Evolutionary conservation across 192 early-diverging fungal species (phyloP).

Genomic region (Coemansia sp.): DNA sequence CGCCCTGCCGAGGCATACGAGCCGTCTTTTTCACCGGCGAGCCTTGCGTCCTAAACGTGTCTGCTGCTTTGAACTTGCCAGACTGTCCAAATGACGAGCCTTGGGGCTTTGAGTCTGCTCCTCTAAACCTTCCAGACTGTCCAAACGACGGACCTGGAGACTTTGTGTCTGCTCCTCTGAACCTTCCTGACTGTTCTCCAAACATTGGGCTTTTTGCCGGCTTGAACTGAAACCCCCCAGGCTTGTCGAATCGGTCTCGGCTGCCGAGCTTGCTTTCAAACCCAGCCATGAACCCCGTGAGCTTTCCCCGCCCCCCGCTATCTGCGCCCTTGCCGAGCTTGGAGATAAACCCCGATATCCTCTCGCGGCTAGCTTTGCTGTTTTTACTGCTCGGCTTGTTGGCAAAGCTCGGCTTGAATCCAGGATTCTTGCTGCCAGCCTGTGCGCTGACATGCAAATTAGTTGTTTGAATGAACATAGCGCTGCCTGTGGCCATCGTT

Average conservation of each 20-base stretch:
- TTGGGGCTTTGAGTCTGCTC: too few relatives aligned
- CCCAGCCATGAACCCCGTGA: background rate
- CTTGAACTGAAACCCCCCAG: too few relatives aligned
- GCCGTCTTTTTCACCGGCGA: background rate
- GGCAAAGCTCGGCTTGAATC: background rate
- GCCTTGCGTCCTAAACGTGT: background rate
- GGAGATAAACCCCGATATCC: background rate
- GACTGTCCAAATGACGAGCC: too few relatives aligned
- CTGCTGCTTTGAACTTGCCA: background rate
- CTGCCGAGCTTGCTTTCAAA: background rate
- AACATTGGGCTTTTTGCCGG: too few relatives aligned
- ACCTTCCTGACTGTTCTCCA: too few relatives aligned
- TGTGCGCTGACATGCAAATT: constrained; percentile 1
- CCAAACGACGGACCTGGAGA: too few relatives aligned
- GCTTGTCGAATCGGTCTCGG: background rate
- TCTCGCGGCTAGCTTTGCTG: background rate
- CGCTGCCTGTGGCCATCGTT: background rate
- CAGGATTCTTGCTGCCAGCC: background rate
- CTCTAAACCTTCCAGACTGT: too few relatives aligned
- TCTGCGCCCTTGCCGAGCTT: background rate
- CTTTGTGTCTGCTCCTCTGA: too few relatives aligned
- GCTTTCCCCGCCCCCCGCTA: background rate
- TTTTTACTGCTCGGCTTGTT: background rate
- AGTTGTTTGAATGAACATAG: background rate
- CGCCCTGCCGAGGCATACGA: background rate